phyloP scores from a whole-genome alignment of 306 rosid genomes.

The Abrus precatorius region DNA sequence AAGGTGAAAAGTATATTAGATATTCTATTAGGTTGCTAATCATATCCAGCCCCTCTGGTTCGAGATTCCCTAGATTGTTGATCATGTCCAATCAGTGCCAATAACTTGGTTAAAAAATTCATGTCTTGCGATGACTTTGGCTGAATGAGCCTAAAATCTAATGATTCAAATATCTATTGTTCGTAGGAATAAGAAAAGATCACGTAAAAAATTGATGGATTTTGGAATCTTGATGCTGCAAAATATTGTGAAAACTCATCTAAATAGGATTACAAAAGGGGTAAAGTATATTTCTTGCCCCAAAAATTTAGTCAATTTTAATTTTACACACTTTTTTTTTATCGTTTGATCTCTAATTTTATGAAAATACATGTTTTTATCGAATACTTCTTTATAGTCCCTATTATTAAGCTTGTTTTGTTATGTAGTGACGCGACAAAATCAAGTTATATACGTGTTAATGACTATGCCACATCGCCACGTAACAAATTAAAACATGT shows the following conservation, averaged over 20 bases:
- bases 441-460: background rate
- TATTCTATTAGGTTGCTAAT: background rate
- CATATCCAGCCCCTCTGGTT: no score
- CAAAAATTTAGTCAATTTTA: background rate
- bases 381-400: background rate
- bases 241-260: conserved; percentile 10
- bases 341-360: background rate
- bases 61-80: no score
- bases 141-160: background rate
- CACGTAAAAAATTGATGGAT: conserved; percentile 10
- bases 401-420: background rate
- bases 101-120: background rate
- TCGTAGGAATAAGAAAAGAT: background rate
- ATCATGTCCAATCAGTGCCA: no score
- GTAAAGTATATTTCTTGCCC: background rate
- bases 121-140: background rate
- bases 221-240: background rate
- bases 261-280: background rate
- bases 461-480: background rate
- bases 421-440: background rate
- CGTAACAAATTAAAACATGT: background rate
- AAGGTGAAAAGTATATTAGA: conserved; percentile 42
- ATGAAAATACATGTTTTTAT: background rate
- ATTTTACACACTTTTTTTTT: background rate
- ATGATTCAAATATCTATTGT: background rate